Conservation (phyloP, 2,329 filamentous ascomycete species). For the Lachnellula arida region DNA sequence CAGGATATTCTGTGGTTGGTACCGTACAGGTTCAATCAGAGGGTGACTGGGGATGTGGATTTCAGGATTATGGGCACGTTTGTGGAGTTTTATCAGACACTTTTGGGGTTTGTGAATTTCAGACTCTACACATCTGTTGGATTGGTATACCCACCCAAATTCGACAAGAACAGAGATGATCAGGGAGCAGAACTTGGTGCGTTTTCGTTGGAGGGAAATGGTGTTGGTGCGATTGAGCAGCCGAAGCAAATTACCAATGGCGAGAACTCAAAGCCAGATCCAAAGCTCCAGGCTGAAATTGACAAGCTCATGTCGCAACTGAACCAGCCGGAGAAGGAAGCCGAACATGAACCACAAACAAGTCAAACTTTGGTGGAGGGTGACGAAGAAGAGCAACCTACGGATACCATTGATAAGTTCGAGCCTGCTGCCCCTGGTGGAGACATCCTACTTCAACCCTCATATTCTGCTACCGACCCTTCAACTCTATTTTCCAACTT, state of each 20-base stretch:
- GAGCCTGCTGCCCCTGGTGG: conserved; percentile 78
- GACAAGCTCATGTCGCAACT: conserved; percentile 66
- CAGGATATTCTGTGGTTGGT: conserved; percentile 97
- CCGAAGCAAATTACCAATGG: conserved; percentile 48
- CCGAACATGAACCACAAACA: conserved; percentile 38
- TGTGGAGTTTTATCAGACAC: conserved; percentile 96
- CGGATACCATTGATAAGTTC: conserved; percentile 81
- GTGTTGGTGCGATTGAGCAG: conserved; percentile 49
- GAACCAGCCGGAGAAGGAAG: conserved; percentile 47
- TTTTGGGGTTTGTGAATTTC: conserved; percentile 95
- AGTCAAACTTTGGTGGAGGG: conserved; percentile 37
- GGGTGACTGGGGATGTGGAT: conserved; percentile 88
- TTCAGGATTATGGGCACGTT: conserved; percentile 99
- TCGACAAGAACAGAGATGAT: conserved; percentile 82
- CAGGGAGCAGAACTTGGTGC: conserved; percentile 84
- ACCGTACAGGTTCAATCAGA: conserved; percentile 96
- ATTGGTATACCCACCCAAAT: conserved; percentile 92
- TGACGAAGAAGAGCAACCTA: conserved; percentile 43
- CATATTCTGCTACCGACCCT: conserved; percentile 58
- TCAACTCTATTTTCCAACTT: conserved; percentile 79
- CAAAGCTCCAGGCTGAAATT: conserved; percentile 60
- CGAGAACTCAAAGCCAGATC: conserved; percentile 51
- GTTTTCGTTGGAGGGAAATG: conserved; percentile 80
- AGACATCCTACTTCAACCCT: conserved; percentile 79
- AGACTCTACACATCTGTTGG: conserved; percentile 86